These are phyloP conservation scores for Saturnispora saitoi DNA, from an alignment of 805 yeast genomes.

Conservation along the genomic window DNA sequence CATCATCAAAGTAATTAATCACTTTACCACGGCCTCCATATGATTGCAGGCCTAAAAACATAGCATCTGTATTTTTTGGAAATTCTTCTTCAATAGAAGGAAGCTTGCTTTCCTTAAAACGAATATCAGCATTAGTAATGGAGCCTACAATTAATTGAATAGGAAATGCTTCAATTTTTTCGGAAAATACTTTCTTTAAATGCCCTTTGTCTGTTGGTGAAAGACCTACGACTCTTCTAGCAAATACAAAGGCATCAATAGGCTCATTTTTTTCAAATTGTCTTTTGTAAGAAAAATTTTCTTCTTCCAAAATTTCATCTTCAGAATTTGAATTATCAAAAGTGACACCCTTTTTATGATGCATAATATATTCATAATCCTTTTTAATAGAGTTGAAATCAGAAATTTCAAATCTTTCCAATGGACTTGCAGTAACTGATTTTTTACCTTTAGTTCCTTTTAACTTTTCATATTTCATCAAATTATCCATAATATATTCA, in stretches of 20 bases:
- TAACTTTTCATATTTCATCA: slow-evolving; percentile 37
- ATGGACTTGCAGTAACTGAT: slow-evolving; percentile 25
- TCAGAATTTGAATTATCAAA: slow-evolving; percentile 14
- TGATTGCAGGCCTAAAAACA: slow-evolving; percentile 78
- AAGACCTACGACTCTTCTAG: slow-evolving; percentile 71
- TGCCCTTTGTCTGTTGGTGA: slow-evolving; percentile 66
- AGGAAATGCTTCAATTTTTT: slow-evolving; percentile 53
- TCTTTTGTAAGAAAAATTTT: slow-evolving; percentile 2
- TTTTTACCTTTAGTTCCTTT: slow-evolving; percentile 26
- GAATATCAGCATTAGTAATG: slow-evolving; percentile 62
- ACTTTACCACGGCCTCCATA: slow-evolving; percentile 75
- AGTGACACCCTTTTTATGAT: slow-evolving; percentile 44
- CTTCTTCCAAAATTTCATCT: slow-evolving; percentile 11
- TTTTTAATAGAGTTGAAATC: slow-evolving; percentile 36
- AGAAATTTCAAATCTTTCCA: slow-evolving; percentile 39
- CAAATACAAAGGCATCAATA: slow-evolving; percentile 54
- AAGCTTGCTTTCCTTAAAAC: slow-evolving; percentile 68
- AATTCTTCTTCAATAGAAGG: slow-evolving; percentile 73
- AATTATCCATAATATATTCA: slow-evolving; percentile 49
- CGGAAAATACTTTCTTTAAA: slow-evolving; percentile 59
- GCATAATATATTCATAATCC: slow-evolving; percentile 35
- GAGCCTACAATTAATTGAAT: slow-evolving; percentile 69
- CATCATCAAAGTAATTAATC: slow-evolving; percentile 53
- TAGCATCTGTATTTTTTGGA: slow-evolving; percentile 62
- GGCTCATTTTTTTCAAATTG: slow-evolving; percentile 14